Conservation (phyloP, 192 early-diverging fungal species). For the Dissophora globulifera region DNA sequence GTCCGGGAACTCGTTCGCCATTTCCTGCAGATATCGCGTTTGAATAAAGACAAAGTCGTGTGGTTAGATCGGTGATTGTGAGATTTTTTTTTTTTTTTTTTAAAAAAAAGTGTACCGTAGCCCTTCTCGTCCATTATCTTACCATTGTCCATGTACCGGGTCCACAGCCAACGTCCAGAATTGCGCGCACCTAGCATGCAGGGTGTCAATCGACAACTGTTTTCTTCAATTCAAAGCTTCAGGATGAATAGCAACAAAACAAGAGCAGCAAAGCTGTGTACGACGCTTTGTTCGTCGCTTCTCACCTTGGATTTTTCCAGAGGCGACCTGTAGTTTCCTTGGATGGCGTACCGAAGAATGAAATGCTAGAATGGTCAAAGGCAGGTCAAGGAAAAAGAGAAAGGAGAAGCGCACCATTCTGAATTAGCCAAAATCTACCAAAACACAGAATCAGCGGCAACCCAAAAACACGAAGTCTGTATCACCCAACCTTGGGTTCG, state of each 20-base stretch:
- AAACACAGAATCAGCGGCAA: too few species aligned
- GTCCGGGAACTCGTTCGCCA: constrained; percentile 59
- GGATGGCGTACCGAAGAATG: constrained; percentile 34
- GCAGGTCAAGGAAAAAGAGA: not conserved
- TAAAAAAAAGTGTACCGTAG: not conserved
- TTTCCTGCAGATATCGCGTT: constrained; percentile 32
- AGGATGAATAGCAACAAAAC: too few species aligned
- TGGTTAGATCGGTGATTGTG: not conserved
- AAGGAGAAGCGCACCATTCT: not conserved
- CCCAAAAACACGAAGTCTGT: too few species aligned
- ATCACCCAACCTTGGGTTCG: too few species aligned
- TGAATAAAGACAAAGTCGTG: not conserved
- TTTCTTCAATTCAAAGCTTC: not conserved
- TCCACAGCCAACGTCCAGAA: constrained; percentile 52
- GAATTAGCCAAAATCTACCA: too few species aligned
- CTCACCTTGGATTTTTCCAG: constrained; percentile 35
- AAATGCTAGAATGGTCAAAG: constrained; percentile 12
- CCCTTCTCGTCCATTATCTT: not conserved
- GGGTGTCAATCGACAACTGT: not conserved
- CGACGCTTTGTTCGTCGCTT: too few species aligned
- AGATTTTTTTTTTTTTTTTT: not conserved
- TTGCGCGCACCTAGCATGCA: constrained; percentile 11
- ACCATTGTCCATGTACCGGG: constrained; percentile 56
- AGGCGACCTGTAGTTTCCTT: constrained; percentile 39
- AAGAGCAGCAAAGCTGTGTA: too few species aligned